phyloP scores from a whole-genome alignment of 768 basidiomycete species.

The Gymnopilus junonius region DNA sequence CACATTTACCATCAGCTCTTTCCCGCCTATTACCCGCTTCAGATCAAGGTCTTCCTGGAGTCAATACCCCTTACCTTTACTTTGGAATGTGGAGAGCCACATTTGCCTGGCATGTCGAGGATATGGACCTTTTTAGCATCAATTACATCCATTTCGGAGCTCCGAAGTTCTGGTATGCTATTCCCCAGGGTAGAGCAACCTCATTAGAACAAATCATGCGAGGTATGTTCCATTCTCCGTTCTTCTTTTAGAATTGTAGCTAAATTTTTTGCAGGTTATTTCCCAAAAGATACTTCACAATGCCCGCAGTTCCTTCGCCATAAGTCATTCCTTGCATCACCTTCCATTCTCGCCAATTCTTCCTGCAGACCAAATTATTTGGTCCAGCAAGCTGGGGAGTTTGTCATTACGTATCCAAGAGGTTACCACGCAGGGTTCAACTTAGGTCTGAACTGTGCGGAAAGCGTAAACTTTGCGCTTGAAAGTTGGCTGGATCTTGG shows the following conservation, averaged over 20 bases:
- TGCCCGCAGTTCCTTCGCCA: constrained; percentile 96
- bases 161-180: constrained; percentile 96
- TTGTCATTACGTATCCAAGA: constrained; percentile 92
- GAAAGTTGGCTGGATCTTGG: constrained; percentile 94
- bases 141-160: constrained; percentile 99
- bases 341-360: constrained; percentile 76
- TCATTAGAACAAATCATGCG: constrained; percentile 91
- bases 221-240: constrained; percentile 48
- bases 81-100: constrained; percentile 99
- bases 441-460: constrained; percentile 94
- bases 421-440: constrained; percentile 99
- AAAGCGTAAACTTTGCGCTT: constrained; percentile 95
- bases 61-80: constrained; percentile 97
- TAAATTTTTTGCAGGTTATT: constrained; percentile 62
- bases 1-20: constrained; percentile 83
- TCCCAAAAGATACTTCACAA: constrained; percentile 81
- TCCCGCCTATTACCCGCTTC: constrained; percentile 75
- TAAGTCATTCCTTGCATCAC: constrained; percentile 94
- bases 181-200: constrained; percentile 84
- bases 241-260: neutral
- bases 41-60: constrained; percentile 82
- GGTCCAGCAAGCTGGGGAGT: constrained; percentile 94
- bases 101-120: constrained; percentile 99
- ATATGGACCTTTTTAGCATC: constrained; percentile 99
- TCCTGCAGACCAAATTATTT: constrained; percentile 84